Evolutionary conservation across 2,329 filamentous ascomycete species (phyloP).

Genomic region (Zasmidium citrigriseum): DNA sequence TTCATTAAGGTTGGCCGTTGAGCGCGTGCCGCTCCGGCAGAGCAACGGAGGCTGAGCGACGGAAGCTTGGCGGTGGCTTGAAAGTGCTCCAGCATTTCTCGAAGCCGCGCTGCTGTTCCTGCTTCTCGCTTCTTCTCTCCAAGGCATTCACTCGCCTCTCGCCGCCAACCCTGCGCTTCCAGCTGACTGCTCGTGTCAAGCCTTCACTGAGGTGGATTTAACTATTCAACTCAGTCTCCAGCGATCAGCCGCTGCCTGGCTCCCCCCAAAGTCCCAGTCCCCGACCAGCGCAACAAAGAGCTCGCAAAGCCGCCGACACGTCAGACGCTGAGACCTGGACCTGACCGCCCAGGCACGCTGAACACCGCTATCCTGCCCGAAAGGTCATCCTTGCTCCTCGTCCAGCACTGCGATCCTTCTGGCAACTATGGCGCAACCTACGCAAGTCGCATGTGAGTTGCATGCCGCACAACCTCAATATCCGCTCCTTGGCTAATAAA

Average conservation of each 20-base stretch:
- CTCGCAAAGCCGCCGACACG: constrained; percentile 1
- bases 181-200: constrained; percentile 21
- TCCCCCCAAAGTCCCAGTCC: constrained; percentile 4
- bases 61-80: not conserved
- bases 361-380: not conserved
- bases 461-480: not conserved
- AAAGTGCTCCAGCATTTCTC: not conserved
- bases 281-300: constrained; percentile 20
- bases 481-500: constrained; percentile 12
- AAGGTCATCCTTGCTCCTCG: not conserved
- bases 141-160: not conserved
- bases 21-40: not conserved
- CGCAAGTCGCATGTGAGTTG: constrained; percentile 84
- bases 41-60: not conserved
- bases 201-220: constrained; percentile 36
- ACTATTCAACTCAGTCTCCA: constrained; percentile 35
- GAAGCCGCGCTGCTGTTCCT: not conserved
- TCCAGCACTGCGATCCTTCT: not conserved
- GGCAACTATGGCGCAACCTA: constrained; percentile 79
- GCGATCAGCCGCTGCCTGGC: constrained; percentile 26
- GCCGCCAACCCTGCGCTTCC: constrained; percentile 4
- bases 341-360: not conserved
- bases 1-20: not conserved
- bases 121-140: not conserved
- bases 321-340: not conserved